Evolutionary conservation across 306 rosid species (phyloP), one percentile per base, ranked within the genome.

Genomic region (Echinosophora koreensis): DNA sequence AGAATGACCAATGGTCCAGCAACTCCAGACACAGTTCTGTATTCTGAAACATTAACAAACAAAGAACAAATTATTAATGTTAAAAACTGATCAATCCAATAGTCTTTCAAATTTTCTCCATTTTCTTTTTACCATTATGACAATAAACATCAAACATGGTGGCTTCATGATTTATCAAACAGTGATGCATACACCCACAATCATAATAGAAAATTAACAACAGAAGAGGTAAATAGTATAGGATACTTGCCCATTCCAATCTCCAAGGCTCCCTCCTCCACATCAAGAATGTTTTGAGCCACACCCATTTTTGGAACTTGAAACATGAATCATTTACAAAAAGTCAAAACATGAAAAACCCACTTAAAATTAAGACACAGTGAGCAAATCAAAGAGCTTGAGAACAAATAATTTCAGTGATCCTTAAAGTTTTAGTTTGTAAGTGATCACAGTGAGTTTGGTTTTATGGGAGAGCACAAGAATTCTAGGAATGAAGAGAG

Each of bases 1-100:
- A 95, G 97, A 81, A 95, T 95, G 70, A 95, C 99, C 82, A 95
- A 81, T 27, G 99, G 99, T 71, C 99, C 99, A 51, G 97, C 99
- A 83, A 95, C 99, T 35, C 99, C 99, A 66, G 99, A 95, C 63
- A 95, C 99, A 70, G 99, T 95, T 89, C 99, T 89, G 74, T 95
- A 95, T 82, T 92, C 99, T 95, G 94, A 79, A 87, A 69, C 67
- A 73, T 16, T 47, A 74, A 79, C 15, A 57, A 2, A 49, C 58
- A 65, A 69, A 44, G 58, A 58, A 9, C 42, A 82, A 16, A 50
- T 51, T 63, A 69, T 51, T 47, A 51, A 46, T 54, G 72, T 50
- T 8, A 30, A 50, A 69, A 30, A 13, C 56, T 66, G 13, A 74
- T 82, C 80, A 52, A 69, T 32, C 22, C 66, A 63, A 44, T 7